phyloP scores from a whole-genome alignment of 2,329 filamentous ascomycete genomes.

The Neofusicoccum ribis region DNA sequence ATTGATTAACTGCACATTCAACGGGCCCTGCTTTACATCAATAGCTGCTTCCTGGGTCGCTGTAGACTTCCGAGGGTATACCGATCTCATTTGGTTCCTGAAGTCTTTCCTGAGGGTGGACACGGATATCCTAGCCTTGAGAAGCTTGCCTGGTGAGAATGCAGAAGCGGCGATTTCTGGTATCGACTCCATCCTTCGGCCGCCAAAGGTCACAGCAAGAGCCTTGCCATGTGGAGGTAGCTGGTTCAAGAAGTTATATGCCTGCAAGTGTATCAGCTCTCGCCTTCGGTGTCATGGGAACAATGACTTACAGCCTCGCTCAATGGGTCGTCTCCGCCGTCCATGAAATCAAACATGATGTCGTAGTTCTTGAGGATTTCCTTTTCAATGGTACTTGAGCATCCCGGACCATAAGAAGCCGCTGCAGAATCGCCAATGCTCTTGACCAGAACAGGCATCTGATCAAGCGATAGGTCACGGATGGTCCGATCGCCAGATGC shows the following conservation, averaged over 20 bases:
- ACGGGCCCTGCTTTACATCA: constrained; percentile 26
- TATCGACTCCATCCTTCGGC: background rate
- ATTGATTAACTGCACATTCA: constrained; percentile 34
- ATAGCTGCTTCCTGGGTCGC: background rate
- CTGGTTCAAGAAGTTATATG: constrained; percentile 36
- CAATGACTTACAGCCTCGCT: constrained; percentile 28
- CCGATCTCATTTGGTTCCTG: constrained; percentile 33
- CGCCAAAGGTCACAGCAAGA: constrained; percentile 18
- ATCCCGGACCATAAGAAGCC: constrained; percentile 4
- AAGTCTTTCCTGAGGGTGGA: constrained; percentile 22
- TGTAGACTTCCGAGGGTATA: constrained; percentile 22
- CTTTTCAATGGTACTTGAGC: constrained; percentile 60
- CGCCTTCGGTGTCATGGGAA: background rate
- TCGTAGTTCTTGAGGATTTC: constrained; percentile 82
- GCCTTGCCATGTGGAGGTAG: constrained; percentile 35
- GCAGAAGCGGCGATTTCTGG: constrained; percentile 22
- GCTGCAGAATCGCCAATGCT: background rate
- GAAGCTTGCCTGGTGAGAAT: constrained; percentile 37
- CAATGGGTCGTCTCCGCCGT: constrained; percentile 60
- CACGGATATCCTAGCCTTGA: constrained; percentile 34
- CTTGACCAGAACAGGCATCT: constrained; percentile 28
- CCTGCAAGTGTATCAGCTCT: constrained; percentile 26
- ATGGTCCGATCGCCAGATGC: constrained; percentile 57
- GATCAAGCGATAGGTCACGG: constrained; percentile 62
- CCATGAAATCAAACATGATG: constrained; percentile 78